These are phyloP conservation scores for Holtermannia corniformis DNA, from an alignment of 768 basidiomycete genomes.

Conservation along the genomic window DNA sequence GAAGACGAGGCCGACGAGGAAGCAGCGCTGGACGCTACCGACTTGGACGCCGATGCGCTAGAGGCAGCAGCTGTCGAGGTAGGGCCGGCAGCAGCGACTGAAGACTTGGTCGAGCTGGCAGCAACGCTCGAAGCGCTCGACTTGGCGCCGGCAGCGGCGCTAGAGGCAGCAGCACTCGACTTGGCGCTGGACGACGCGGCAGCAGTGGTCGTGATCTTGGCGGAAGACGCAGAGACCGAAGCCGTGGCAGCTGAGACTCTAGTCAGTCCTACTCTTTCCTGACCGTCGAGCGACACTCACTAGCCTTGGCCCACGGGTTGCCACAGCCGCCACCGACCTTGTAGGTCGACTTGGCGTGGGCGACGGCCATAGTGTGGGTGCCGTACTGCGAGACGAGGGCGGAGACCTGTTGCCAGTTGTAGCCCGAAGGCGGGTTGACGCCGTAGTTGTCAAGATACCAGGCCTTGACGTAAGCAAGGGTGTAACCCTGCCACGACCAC, in stretches of 20 bases:
- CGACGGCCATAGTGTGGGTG: neutral
- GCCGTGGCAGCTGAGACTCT: neutral
- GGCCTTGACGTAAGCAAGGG: constrained; percentile 9
- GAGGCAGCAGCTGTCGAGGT: constrained; percentile 2
- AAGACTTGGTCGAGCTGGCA: neutral
- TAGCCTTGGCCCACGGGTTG: neutral
- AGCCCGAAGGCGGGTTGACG: constrained; percentile 9
- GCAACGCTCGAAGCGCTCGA: neutral
- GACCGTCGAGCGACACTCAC: neutral
- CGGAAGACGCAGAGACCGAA: neutral
- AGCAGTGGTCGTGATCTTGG: neutral
- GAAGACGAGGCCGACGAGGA: neutral
- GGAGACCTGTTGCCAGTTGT: constrained; percentile 13
- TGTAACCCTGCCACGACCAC: constrained; percentile 12
- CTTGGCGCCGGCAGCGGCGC: neutral
- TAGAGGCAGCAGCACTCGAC: neutral
- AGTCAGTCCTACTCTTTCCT: neutral
- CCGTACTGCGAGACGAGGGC: constrained; percentile 6
- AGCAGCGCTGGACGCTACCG: constrained; percentile 1
- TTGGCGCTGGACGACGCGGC: constrained; percentile 1
- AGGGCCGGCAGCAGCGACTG: neutral
- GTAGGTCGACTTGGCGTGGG: neutral
- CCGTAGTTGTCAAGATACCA: constrained; percentile 16
- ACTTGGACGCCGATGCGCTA: neutral
- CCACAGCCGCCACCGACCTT: neutral